Evolutionary conservation across 164 flowering plant species (phyloP).

Genomic region (Hamamelis virginiana): DNA sequence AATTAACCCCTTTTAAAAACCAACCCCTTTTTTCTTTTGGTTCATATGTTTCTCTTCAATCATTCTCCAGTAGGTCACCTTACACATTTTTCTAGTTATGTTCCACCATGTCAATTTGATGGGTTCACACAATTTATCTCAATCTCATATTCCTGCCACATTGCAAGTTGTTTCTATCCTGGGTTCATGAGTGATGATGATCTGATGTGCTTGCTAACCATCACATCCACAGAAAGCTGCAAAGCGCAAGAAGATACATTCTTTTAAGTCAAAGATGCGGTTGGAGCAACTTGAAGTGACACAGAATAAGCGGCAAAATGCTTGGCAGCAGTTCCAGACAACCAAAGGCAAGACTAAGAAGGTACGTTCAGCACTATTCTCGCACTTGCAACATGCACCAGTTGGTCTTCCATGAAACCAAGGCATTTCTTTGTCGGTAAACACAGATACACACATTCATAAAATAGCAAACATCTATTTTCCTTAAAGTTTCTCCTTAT

Average conservation of each 20-base stretch:
- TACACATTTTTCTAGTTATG: not conserved
- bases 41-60: not conserved
- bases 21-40: too few species aligned
- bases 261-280: slow-evolving; percentile 92
- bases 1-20: too few species aligned
- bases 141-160: not conserved
- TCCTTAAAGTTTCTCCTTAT: too few species aligned
- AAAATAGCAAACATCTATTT: too few species aligned
- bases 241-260: slow-evolving; percentile 91
- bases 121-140: not conserved
- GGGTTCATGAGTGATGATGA: not conserved
- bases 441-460: too few species aligned
- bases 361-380: slow-evolving; percentile 38
- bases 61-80: not conserved
- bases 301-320: slow-evolving; percentile 95
- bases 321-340: slow-evolving; percentile 98
- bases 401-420: not conserved
- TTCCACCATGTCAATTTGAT: not conserved
- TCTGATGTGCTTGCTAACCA: slow-evolving; percentile 7
- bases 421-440: too few species aligned
- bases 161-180: not conserved
- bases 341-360: slow-evolving; percentile 89
- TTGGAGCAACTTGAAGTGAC: slow-evolving; percentile 87
- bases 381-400: not conserved
- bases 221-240: slow-evolving; percentile 68